Conservation (phyloP, 345 rosid species). For the Diplotaxis tenuifolia region DNA sequence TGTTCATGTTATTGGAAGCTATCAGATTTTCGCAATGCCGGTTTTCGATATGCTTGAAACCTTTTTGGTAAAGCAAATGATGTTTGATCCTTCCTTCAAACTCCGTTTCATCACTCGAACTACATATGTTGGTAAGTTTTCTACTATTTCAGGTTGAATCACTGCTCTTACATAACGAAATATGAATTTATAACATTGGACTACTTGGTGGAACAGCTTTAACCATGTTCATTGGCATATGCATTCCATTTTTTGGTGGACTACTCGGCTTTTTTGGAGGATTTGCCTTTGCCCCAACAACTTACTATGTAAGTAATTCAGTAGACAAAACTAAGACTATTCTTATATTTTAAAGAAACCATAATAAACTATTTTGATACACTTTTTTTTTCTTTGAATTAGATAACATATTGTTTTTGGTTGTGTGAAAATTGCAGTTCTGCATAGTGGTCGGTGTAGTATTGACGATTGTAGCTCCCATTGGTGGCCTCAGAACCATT, state of each 20-base stretch:
- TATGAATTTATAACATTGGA: slow-evolving; percentile 1
- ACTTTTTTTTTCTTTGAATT: neutral
- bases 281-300: slow-evolving; percentile 78
- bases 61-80: slow-evolving; percentile 50
- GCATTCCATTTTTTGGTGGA: slow-evolving; percentile 77
- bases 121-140: slow-evolving; percentile 61
- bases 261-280: slow-evolving; percentile 88
- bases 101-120: slow-evolving; percentile 68
- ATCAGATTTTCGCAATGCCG: slow-evolving; percentile 79
- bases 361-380: neutral
- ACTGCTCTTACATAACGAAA: neutral
- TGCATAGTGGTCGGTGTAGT: slow-evolving; percentile 59
- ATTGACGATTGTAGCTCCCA: slow-evolving; percentile 59
- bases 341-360: neutral
- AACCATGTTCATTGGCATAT: slow-evolving; percentile 61
- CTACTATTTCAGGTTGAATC: neutral
- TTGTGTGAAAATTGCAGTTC: slow-evolving; percentile 39
- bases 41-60: slow-evolving; percentile 90
- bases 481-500: slow-evolving; percentile 64
- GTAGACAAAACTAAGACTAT: neutral
- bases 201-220: slow-evolving; percentile 45
- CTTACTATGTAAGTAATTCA: slow-evolving; percentile 55
- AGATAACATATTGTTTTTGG: neutral
- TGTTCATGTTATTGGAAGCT: slow-evolving; percentile 82
- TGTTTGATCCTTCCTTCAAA: slow-evolving; percentile 45